These are phyloP conservation scores for Harrya chromipes DNA, from an alignment of 768 basidiomycete genomes.

Conservation along the genomic window DNA sequence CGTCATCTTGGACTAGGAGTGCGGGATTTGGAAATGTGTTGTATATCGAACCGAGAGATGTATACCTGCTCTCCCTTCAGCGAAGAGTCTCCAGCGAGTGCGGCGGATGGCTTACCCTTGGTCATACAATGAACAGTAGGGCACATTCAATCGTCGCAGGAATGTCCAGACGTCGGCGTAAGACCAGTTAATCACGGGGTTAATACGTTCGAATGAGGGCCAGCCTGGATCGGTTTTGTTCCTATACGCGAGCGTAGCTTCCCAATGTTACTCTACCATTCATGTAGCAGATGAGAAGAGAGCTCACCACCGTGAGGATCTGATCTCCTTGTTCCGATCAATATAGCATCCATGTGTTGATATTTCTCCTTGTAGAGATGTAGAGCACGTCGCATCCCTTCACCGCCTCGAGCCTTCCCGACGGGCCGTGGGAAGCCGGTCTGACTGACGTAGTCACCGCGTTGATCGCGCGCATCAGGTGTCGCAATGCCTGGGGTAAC, in stretches of 20 bases:
- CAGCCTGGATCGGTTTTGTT: slow-evolving; percentile 86
- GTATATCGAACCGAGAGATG: slow-evolving; percentile 91
- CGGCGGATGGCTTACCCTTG: slow-evolving; percentile 59
- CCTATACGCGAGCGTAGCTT: slow-evolving; percentile 68
- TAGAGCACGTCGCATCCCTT: slow-evolving; percentile 79
- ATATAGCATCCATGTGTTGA: slow-evolving; percentile 70
- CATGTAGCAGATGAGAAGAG: not conserved
- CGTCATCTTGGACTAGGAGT: slow-evolving; percentile 39
- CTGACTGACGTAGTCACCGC: slow-evolving; percentile 1
- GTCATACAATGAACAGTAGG: slow-evolving; percentile 89
- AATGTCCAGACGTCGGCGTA: slow-evolving; percentile 91
- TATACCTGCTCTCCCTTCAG: slow-evolving; percentile 60
- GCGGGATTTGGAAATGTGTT: slow-evolving; percentile 95
- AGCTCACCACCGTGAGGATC: slow-evolving; percentile 93
- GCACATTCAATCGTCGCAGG: slow-evolving; percentile 67
- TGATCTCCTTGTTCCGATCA: slow-evolving; percentile 83
- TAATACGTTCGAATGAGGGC: slow-evolving; percentile 87
- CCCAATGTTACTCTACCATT: not conserved
- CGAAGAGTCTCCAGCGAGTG: not conserved
- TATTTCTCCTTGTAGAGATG: slow-evolving; percentile 65
- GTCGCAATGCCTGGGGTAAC: slow-evolving; percentile 36
- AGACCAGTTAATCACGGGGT: slow-evolving; percentile 95
- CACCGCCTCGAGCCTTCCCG: slow-evolving; percentile 55
- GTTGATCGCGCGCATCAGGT: slow-evolving; percentile 10
- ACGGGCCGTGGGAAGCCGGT: slow-evolving; percentile 35